Evolutionary conservation across 371 early-diverging fungal species (phyloP).

Genomic region (Spraguea lophii): DNA sequence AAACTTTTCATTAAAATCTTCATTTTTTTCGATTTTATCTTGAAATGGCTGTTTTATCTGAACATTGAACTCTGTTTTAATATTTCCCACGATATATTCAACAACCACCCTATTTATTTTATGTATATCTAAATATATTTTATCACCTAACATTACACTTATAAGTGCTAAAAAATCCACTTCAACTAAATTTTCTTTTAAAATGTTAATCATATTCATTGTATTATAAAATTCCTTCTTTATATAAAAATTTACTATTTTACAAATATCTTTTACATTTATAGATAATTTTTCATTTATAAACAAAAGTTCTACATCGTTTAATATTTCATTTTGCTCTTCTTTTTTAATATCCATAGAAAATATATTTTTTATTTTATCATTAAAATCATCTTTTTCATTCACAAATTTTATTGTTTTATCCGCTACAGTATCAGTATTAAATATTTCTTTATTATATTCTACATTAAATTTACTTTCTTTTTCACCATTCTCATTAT

Average conservation of each 20-base stretch:
- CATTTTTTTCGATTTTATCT: constrained; percentile 34
- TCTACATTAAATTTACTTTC: too few relatives aligned
- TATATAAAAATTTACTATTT: too few relatives aligned
- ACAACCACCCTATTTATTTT: constrained; percentile 30
- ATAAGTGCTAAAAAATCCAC: constrained; percentile 38
- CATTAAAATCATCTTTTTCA: constrained; percentile 10
- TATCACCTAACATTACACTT: constrained; percentile 42
- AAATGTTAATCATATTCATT: too few relatives aligned
- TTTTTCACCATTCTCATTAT: constrained; percentile 19
- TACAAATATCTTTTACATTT: too few relatives aligned
- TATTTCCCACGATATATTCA: constrained; percentile 37
- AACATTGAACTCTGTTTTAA: constrained; percentile 35
- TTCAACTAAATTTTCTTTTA: constrained; percentile 18
- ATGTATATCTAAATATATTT: constrained; percentile 44
- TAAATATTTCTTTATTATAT: constrained; percentile 37
- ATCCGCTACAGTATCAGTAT: constrained; percentile 34
- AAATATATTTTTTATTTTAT: constrained; percentile 40
- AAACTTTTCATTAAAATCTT: constrained; percentile 29
- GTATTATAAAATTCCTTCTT: too few relatives aligned
- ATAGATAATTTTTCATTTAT: too few relatives aligned
- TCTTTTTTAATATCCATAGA: constrained; percentile 3
- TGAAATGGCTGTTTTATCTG: constrained; percentile 38
- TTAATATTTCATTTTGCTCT: constrained; percentile 2
- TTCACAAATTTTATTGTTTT: constrained; percentile 13
- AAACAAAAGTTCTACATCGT: constrained; percentile 18